Evolutionary conservation across 2,329 filamentous ascomycete species (phyloP).

Genomic region (Thermoascus crustaceus): DNA sequence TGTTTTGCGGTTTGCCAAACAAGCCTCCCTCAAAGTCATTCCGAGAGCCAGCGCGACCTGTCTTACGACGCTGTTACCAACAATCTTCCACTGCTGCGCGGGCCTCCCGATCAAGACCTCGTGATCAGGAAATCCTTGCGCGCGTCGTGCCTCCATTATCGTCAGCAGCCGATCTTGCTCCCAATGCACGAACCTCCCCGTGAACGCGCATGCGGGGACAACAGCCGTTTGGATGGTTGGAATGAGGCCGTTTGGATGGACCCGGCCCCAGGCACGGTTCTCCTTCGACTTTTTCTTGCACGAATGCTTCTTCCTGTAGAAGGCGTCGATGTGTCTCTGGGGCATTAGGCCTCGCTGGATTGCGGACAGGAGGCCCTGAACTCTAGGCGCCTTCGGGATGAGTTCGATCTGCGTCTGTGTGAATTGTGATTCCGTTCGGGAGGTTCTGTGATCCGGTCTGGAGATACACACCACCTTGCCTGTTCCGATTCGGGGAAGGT

Average conservation of each 20-base stretch:
- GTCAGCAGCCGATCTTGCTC: conserved; percentile 52
- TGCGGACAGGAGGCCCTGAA: conserved; percentile 10
- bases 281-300: conserved; percentile 11
- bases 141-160: conserved; percentile 59
- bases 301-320: conserved; percentile 14
- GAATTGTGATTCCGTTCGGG: conserved; percentile 30
- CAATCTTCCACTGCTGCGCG: conserved; percentile 52
- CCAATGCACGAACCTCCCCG: conserved; percentile 57
- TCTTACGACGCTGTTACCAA: conserved; percentile 71
- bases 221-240: conserved; percentile 54
- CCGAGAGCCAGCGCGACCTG: conserved; percentile 61
- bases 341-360: conserved; percentile 7
- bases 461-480: conserved; percentile 52
- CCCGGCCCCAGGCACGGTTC: conserved; percentile 15
- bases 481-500: conserved; percentile 58
- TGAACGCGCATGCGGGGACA: conserved; percentile 46
- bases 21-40: conserved; percentile 54
- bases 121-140: conserved; percentile 61
- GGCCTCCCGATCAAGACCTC: conserved; percentile 59
- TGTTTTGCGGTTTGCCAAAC: conserved; percentile 16
- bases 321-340: conserved; percentile 23
- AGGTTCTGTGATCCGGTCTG: conserved; percentile 60
- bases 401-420: conserved; percentile 42
- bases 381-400: conserved; percentile 50
- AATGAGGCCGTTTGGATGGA: conserved; percentile 45